Evolutionary conservation across 768 basidiomycete species (phyloP), one percentile per base, ranked within the genome.

Genomic region (Neoboletus subvelutipes): DNA sequence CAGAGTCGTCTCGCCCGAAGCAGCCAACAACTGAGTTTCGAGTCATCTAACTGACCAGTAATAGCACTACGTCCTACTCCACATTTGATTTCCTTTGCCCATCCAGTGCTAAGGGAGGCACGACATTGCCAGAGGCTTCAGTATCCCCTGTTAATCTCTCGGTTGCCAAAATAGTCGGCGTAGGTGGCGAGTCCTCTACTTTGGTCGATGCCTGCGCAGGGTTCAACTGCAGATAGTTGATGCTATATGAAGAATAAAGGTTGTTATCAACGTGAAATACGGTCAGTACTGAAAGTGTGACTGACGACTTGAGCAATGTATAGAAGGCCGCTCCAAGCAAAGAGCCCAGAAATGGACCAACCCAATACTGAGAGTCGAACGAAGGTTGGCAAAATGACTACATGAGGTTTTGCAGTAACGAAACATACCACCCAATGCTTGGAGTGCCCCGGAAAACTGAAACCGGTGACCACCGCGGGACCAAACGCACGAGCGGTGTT

Each of bases 401-500:
- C 42, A 28, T 11, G 12, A 22, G 4, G 50, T 22, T 20, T 41
- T 39, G 3, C 17, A 34, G 17, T 2, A 31, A 26, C 9, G 5
- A n/a, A 36, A 74, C 82, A 34, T 70, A 86, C 86, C 57, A 87
- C 77, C 87, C 85, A 88, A 40, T 88, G 87, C 6, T 73, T 56
- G 22, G 67, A 58, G 46, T 71, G 64, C 15, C 78, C 76, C 24
- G 52, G 61, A 33, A 64, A 66, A 17, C 20, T 15, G 64, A 88
- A 88, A 20, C 83, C 80, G n/a, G 81, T 78, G 37, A 88, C 75
- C 3, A 82, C 84, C 5, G 88, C 84, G 2, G 88, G 87, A 3
- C 87, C 87, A 67, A 88, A 88, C 0, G 87, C 68, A 53, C 87
- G 79, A 13, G 87, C 87, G 6, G 84, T 81, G 63, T 89, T 89